These are phyloP conservation scores for Ceratobasidium sp. DNA, from an alignment of 1,284 basidiomycete species.

Conservation along the genomic window DNA sequence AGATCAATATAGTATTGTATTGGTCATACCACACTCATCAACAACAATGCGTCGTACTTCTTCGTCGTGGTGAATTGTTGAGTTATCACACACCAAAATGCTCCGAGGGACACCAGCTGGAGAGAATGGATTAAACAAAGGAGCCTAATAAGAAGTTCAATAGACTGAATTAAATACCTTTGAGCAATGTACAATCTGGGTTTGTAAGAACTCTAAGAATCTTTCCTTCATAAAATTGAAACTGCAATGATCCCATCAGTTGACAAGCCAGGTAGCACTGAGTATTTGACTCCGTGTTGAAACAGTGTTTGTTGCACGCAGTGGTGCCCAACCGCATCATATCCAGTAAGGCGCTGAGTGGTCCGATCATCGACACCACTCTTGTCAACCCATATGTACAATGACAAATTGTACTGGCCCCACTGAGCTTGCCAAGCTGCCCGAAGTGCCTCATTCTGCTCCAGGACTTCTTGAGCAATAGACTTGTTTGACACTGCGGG, in stretches of 20 bases:
- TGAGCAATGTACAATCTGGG: slow-evolving; percentile 49
- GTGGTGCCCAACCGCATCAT: slow-evolving; percentile 46
- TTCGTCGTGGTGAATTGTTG: slow-evolving; percentile 32
- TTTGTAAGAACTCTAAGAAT: slow-evolving; percentile 50
- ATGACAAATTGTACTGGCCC: slow-evolving; percentile 20
- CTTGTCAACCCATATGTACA: slow-evolving; percentile 28
- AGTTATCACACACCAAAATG: slow-evolving; percentile 38
- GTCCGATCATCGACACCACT: slow-evolving; percentile 17
- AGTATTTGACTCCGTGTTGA: slow-evolving; percentile 49
- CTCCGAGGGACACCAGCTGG: slow-evolving; percentile 13
- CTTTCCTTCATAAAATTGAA: slow-evolving; percentile 51
- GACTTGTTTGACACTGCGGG: slow-evolving; percentile 51
- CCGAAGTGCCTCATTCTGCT: slow-evolving; percentile 54
- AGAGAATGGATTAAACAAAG: slow-evolving; percentile 7
- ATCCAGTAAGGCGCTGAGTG: slow-evolving; percentile 33
- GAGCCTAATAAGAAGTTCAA: slow-evolving; percentile 4
- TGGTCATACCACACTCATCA: slow-evolving; percentile 20
- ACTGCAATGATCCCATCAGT: slow-evolving; percentile 51
- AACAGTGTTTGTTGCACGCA: slow-evolving; percentile 49
- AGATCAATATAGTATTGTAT: neutral
- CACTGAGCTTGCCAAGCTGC: slow-evolving; percentile 53
- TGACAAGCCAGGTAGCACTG: slow-evolving; percentile 52
- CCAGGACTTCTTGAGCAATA: slow-evolving; percentile 51
- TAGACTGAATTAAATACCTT: neutral
- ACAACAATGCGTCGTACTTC: slow-evolving; percentile 16